Conservation (phyloP, 2,329 filamentous ascomycete genomes). For the Monilinia laxa region DNA sequence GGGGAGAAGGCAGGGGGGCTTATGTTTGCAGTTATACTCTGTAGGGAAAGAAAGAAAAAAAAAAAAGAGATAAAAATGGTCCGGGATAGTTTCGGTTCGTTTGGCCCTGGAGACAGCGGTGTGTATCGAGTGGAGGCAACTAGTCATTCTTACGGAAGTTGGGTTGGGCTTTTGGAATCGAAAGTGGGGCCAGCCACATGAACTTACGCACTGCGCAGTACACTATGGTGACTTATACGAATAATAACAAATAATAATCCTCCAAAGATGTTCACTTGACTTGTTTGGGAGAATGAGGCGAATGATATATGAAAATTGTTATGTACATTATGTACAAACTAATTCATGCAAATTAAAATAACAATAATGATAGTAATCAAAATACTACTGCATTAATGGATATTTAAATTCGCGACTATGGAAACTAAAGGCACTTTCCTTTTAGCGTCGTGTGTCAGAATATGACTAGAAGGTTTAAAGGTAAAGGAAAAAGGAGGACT, state of each 20-base stretch:
- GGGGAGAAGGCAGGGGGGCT: slow-evolving; percentile 9
- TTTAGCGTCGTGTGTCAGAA: slow-evolving; percentile 22
- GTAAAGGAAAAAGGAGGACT: slow-evolving; percentile 1
- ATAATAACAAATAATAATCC: slow-evolving; percentile 9
- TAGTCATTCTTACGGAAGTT: slow-evolving; percentile 17
- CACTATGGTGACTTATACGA: background rate
- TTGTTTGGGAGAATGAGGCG: slow-evolving; percentile 15
- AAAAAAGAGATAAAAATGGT: slow-evolving; percentile 10
- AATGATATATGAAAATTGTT: background rate
- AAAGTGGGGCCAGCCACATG: slow-evolving; percentile 22
- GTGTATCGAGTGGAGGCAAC: slow-evolving; percentile 22
- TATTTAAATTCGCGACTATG: background rate
- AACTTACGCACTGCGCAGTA: slow-evolving; percentile 9
- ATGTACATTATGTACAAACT: background rate
- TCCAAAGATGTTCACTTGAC: background rate
- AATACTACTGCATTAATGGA: background rate
- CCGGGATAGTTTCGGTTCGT: slow-evolving; percentile 19
- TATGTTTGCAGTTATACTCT: too few relatives aligned
- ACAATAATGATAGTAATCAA: background rate
- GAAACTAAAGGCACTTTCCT: slow-evolving; percentile 4
- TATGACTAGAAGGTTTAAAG: slow-evolving; percentile 21
- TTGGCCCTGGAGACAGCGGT: slow-evolving; percentile 19
- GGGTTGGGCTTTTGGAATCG: slow-evolving; percentile 13
- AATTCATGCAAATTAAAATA: background rate
- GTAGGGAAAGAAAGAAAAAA: background rate